Percentiles rank a stretch among this genome's conserved stretches.
Evolutionary conservation across 768 basidiomycete genomes (phyloP).

Genomic region (Tremella yokohamensis): DNA sequence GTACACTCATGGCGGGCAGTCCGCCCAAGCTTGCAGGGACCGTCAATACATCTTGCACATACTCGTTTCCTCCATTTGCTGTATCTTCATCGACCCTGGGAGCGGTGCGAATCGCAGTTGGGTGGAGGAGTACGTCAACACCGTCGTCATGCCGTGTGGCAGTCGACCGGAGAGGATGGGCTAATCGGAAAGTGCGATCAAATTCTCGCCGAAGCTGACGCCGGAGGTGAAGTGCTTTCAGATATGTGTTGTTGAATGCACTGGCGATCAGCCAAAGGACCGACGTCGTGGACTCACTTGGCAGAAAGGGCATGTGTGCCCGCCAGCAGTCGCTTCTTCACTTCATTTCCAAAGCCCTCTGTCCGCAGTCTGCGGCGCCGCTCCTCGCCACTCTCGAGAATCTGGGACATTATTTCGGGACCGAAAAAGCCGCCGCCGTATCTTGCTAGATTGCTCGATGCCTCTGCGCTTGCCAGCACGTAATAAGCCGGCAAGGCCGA

Average conservation of each 20-base stretch:
- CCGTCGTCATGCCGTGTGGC: conserved; percentile 54
- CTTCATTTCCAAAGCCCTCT: conserved; percentile 74
- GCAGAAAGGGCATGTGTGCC: conserved; percentile 90
- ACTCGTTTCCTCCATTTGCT: conserved; percentile 56
- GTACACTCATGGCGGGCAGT: conserved; percentile 74
- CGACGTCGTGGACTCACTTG: conserved; percentile 60
- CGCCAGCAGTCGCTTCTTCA: conserved; percentile 76
- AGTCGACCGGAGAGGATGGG: conserved; percentile 57
- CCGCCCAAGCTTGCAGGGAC: conserved; percentile 90
- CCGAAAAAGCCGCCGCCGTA: conserved; percentile 69
- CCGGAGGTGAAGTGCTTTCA: conserved; percentile 83
- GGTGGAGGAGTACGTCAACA: conserved; percentile 81
- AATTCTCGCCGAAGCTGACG: conserved; percentile 70
- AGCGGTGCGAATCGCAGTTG: conserved; percentile 78
- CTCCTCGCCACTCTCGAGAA: conserved; percentile 51
- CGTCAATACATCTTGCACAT: conserved; percentile 86
- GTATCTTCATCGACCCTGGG: conserved; percentile 58
- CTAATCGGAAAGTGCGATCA: conserved; percentile 62
- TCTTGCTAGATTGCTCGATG: conserved; percentile 82
- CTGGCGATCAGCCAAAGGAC: conserved; percentile 52
- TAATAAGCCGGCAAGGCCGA: conserved; percentile 91
- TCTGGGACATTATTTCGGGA: neutral
- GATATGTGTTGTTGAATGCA: conserved; percentile 95
- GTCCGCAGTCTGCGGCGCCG: conserved; percentile 53
- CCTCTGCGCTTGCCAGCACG: conserved; percentile 90